phyloP scores from a whole-genome alignment of 2,329 filamentous ascomycete species.

The Aspergillus texensis region DNA sequence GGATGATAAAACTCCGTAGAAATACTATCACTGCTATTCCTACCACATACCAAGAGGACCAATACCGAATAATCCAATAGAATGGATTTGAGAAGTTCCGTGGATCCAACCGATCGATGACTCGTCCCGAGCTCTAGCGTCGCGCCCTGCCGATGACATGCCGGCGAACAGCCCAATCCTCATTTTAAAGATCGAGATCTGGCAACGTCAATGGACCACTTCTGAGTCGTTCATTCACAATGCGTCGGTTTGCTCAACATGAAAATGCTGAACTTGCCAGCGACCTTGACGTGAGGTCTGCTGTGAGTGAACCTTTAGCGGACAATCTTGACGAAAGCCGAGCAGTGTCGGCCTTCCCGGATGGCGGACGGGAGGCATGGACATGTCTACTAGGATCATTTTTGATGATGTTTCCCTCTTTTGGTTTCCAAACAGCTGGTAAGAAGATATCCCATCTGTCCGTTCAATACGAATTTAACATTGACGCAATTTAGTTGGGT shows the following conservation, averaged over 20 bases:
- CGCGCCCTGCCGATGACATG: background rate
- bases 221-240: background rate
- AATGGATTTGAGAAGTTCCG: too few relatives aligned
- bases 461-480: background rate
- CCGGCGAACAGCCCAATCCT: background rate
- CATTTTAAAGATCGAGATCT: background rate
- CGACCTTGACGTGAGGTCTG: background rate
- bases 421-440: constrained; percentile 50
- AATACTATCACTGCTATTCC: too few relatives aligned
- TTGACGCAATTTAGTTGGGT: constrained; percentile 41
- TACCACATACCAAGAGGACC: too few relatives aligned
- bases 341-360: constrained; percentile 25
- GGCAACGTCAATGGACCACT: background rate
- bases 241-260: background rate
- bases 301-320: background rate
- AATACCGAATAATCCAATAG: too few relatives aligned
- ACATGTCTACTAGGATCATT: constrained; percentile 37
- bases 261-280: background rate
- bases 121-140: background rate
- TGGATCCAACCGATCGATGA: background rate
- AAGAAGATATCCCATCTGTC: background rate
- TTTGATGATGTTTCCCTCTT: constrained; percentile 42
- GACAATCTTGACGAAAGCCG: background rate
- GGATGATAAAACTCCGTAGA: background rate
- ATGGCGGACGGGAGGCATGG: constrained; percentile 38